A percentile compares a stretch with the other conserved stretches of the same genome.
Conservation (phyloP, 805 yeast genomes). For the Kazachstania taianensis region DNA sequence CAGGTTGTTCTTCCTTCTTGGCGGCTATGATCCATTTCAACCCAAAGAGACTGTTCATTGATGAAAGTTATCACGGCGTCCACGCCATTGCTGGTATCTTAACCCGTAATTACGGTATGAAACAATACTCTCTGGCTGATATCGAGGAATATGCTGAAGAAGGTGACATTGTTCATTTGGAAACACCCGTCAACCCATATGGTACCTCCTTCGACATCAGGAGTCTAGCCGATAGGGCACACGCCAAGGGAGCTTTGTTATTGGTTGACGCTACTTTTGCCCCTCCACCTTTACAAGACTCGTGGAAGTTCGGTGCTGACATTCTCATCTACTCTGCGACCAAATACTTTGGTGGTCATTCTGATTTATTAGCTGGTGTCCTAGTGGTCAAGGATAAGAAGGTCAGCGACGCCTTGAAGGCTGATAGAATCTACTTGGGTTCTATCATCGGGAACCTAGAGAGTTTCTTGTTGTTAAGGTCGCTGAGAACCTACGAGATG, state of each 20-base stretch:
- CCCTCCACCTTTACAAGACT: slow-evolving; percentile 79
- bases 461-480: too few species aligned
- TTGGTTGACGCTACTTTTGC: slow-evolving; percentile 83
- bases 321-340: slow-evolving; percentile 81
- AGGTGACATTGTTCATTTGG: slow-evolving; percentile 74
- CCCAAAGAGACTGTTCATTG: slow-evolving; percentile 66
- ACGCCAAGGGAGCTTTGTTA: slow-evolving; percentile 60
- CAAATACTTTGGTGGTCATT: slow-evolving; percentile 96
- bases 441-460: slow-evolving; percentile 67
- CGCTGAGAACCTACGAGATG: slow-evolving; percentile 68
- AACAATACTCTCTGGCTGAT: slow-evolving; percentile 39
- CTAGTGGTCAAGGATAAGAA: slow-evolving; percentile 46
- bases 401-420: slow-evolving; percentile 23
- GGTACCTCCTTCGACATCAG: slow-evolving; percentile 56
- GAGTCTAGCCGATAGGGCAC: slow-evolving; percentile 59
- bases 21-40: slow-evolving; percentile 59
- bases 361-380: slow-evolving; percentile 77
- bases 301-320: slow-evolving; percentile 76
- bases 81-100: slow-evolving; percentile 57
- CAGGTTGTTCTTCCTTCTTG: slow-evolving; percentile 73
- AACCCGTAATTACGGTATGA: slow-evolving; percentile 48
- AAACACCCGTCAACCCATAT: slow-evolving; percentile 80
- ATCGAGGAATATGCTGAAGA: slow-evolving; percentile 35
- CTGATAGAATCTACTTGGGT: too few species aligned
- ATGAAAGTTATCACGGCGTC: slow-evolving; percentile 77